Conservation (phyloP, 2,329 filamentous ascomycete species). For the Didymella sp. region DNA sequence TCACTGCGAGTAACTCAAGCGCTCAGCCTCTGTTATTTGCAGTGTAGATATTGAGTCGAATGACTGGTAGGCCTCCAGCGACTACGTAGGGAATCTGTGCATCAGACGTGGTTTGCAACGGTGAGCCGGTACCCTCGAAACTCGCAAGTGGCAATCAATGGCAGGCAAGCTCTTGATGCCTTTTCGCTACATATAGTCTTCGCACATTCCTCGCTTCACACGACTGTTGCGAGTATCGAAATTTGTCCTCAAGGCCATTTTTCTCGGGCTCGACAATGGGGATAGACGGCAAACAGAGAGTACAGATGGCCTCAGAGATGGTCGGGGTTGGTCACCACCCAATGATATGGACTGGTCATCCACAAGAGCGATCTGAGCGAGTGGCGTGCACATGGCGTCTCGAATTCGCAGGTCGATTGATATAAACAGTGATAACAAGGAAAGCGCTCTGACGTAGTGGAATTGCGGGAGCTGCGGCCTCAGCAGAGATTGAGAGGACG, state of each 20-base stretch:
- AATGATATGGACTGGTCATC: no score
- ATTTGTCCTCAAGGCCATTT: neutral
- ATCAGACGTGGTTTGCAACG: neutral
- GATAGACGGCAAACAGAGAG: no score
- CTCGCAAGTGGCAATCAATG: slow-evolving; percentile 9
- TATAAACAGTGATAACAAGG: neutral
- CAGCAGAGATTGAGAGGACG: no score
- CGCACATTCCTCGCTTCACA: neutral
- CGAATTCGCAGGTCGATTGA: neutral
- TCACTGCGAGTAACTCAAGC: no score
- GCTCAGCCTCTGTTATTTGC: neutral
- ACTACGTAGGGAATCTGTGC: neutral
- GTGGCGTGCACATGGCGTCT: neutral
- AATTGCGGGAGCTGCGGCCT: no score
- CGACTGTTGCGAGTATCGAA: neutral
- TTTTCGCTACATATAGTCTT: slow-evolving; percentile 8
- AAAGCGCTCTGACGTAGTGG: no score
- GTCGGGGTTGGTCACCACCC: neutral
- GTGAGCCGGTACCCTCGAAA: slow-evolving; percentile 9
- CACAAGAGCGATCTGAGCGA: neutral
- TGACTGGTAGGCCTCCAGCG: neutral
- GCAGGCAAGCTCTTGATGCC: neutral
- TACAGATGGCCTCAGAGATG: neutral
- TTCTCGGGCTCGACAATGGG: no score
- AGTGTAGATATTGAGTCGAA: neutral